Base-by-base conservation (phyloP, 441 rosid genomes). In the Pelargonium cotyledonis region DNA sequence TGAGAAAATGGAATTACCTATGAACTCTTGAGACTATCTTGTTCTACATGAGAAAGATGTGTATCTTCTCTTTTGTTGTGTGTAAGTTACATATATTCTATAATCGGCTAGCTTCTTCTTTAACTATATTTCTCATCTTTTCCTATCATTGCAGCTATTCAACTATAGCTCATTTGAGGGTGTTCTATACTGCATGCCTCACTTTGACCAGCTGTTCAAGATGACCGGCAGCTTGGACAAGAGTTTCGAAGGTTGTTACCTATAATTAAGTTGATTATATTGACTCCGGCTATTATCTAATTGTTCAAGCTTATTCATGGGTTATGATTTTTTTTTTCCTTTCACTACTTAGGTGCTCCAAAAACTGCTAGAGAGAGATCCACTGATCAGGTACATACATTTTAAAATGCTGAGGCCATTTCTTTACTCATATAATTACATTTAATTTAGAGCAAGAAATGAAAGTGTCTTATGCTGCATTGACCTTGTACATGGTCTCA, bases 141-240 rank as follows among this genome's bases (percentile, higher is more conserved):
- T 66, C 73, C 29, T 69, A 14, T 40, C 38, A 49, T 23, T 81
- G 83, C 88, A 88, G 91, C 67, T 88, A 80, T 74, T 80, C 67
- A 86, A 86, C 71, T 88, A 81, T 68, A 78, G 80, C 78, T 88
- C 91, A 71, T 88, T 85, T 68, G 91, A 88, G 73, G 95, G 95
- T 3, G 91, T 88, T 69, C 78, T 86, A 69, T 88, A 85, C 66
- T 88, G 94, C 83, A 88, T 85, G 82, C 94, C 94, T 66, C 94
- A 88, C 83, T 86, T 86, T 68, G 89, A 86, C 80, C 94, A 88
- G 70, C 80, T 88, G 15, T 85, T 88, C 67, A 88, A 85, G 83
- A 85, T 71, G 88, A 88, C 91, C 9, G 94, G 94, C 67, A 85
- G 94, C 83, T 78, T 88, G 77, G 88, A 88, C 74, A 82, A 85